Evolutionary conservation across 2,329 filamentous ascomycete species (phyloP).

Genomic region (Arthroderma sp.): DNA sequence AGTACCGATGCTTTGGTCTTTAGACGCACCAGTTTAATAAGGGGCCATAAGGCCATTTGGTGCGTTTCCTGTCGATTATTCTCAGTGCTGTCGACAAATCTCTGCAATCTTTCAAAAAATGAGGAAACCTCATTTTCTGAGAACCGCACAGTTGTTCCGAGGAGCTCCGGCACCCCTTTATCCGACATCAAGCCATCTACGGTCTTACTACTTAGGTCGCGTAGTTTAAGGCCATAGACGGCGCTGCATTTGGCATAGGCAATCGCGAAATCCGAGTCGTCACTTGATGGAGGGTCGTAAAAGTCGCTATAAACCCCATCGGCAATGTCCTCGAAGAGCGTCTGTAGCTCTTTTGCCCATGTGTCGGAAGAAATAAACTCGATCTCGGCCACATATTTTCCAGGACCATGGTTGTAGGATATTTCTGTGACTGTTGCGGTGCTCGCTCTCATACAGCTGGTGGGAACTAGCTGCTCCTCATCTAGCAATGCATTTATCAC

Average conservation of each 20-base stretch:
- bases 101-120: slow-evolving; percentile 37
- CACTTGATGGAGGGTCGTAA: slow-evolving; percentile 14
- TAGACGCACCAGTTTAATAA: slow-evolving; percentile 33
- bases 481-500: slow-evolving; percentile 52
- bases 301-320: slow-evolving; percentile 22
- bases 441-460: slow-evolving; percentile 48
- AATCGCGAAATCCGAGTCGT: slow-evolving; percentile 33
- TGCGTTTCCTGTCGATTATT: slow-evolving; percentile 19
- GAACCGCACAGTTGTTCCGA: slow-evolving; percentile 36
- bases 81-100: slow-evolving; percentile 45
- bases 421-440: slow-evolving; percentile 51
- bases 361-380: slow-evolving; percentile 43
- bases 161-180: slow-evolving; percentile 26
- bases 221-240: slow-evolving; percentile 23
- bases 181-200: slow-evolving; percentile 33
- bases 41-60: slow-evolving; percentile 27
- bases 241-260: slow-evolving; percentile 31
- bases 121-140: slow-evolving; percentile 20
- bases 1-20: slow-evolving; percentile 39
- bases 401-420: slow-evolving; percentile 38
- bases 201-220: slow-evolving; percentile 26
- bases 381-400: slow-evolving; percentile 43
- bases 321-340: slow-evolving; percentile 35
- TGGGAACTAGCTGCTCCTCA: slow-evolving; percentile 44
- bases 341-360: slow-evolving; percentile 41